These are phyloP conservation scores for Sphaerulina populicola DNA, from an alignment of 2,329 filamentous ascomycete genomes.

Conservation along the genomic window DNA sequence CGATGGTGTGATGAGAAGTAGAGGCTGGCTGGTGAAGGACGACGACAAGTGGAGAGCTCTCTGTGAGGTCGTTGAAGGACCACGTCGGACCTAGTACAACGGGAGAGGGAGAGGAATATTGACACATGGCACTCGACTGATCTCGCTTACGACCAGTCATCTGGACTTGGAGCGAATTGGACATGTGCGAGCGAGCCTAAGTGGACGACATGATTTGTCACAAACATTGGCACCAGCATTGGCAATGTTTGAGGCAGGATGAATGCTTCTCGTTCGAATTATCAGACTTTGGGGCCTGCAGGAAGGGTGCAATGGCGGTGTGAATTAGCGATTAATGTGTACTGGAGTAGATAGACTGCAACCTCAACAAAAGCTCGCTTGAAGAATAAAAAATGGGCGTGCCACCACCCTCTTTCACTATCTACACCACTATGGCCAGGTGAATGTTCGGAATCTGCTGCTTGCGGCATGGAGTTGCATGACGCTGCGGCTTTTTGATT, in stretches of 20 bases:
- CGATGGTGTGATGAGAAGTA: conserved; percentile 56
- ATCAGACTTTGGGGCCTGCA: not conserved
- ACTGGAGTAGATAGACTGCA: not conserved
- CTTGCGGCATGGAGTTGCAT: not conserved
- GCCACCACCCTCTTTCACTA: not conserved
- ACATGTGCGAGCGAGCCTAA: not conserved
- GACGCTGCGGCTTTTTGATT: conserved; percentile 1
- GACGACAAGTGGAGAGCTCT: conserved; percentile 39
- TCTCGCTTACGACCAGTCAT: not conserved
- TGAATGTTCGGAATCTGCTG: not conserved
- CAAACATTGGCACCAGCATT: not conserved
- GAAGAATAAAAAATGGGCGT: no score
- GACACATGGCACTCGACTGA: not conserved
- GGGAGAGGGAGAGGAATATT: not conserved
- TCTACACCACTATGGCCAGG: not conserved
- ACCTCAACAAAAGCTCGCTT: not conserved
- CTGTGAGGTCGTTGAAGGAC: conserved; percentile 35
- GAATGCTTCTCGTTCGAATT: not conserved
- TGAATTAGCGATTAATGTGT: not conserved
- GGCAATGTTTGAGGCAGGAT: not conserved
- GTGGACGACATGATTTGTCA: not conserved
- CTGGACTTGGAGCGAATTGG: not conserved
- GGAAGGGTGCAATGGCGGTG: not conserved
- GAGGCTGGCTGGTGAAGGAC: conserved; percentile 59
- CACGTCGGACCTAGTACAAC: not conserved